Evolutionary conservation across 1,284 basidiomycete genomes (phyloP).

Genomic region (Tilletia walkeri): DNA sequence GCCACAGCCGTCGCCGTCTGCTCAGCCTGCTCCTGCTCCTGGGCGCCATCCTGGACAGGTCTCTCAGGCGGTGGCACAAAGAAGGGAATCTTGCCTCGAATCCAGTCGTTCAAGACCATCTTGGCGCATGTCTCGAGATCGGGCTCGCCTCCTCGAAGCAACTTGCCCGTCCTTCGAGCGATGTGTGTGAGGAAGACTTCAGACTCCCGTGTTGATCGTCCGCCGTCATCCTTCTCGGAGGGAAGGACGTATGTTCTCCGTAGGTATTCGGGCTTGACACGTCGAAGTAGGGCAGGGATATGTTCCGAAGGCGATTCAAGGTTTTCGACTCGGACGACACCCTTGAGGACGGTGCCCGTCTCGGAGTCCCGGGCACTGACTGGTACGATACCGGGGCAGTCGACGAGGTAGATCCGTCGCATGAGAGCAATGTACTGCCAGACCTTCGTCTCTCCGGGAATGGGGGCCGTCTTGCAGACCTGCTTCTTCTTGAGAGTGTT

Average conservation of each 20-base stretch:
- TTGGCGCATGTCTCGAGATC: slow-evolving; percentile 89
- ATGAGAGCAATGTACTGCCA: slow-evolving; percentile 99
- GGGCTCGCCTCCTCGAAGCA: slow-evolving; percentile 91
- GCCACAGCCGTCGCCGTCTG: slow-evolving; percentile 46
- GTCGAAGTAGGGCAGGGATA: slow-evolving; percentile 79
- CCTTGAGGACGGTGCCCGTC: slow-evolving; percentile 91
- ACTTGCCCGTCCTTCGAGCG: slow-evolving; percentile 84
- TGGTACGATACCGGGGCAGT: slow-evolving; percentile 97
- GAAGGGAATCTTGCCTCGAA: slow-evolving; percentile 87
- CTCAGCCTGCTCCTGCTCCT: slow-evolving; percentile 29
- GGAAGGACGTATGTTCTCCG: slow-evolving; percentile 73
- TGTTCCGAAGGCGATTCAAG: slow-evolving; percentile 90
- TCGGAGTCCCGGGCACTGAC: slow-evolving; percentile 85
- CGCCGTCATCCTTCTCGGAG: slow-evolving; percentile 9
- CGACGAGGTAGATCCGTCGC: slow-evolving; percentile 94
- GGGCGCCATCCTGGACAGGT: slow-evolving; percentile 60
- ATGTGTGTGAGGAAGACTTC: slow-evolving; percentile 81
- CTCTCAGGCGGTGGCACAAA: slow-evolving; percentile 67
- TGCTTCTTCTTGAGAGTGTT: slow-evolving; percentile 98
- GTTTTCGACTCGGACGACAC: slow-evolving; percentile 94
- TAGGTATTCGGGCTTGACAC: slow-evolving; percentile 89
- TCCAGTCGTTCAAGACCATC: slow-evolving; percentile 96
- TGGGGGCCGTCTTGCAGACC: slow-evolving; percentile 93
- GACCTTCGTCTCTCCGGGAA: slow-evolving; percentile 98
- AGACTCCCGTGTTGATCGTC: slow-evolving; percentile 25